A percentile compares a stretch with the other conserved stretches of the same genome.
These are phyloP conservation scores for Melocanna baccifera DNA, from an alignment of 176 grass and related monocot species.

Conservation along the genomic window DNA sequence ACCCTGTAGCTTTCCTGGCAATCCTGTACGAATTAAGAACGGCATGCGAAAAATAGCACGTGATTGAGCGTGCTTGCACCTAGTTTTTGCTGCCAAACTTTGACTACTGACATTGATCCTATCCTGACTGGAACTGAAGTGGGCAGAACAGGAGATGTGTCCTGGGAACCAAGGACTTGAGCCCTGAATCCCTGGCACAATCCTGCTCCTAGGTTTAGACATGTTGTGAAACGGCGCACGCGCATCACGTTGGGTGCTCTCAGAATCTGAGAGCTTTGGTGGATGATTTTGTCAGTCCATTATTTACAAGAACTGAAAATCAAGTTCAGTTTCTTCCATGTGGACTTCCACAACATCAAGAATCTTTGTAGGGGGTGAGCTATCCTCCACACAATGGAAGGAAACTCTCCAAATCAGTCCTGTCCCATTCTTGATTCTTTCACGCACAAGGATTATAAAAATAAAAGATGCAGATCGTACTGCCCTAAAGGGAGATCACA, in stretches of 20 bases:
- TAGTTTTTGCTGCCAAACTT: conserved; percentile 17
- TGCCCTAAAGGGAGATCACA: conserved; percentile 19
- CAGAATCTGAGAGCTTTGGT: neutral
- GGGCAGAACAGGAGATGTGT: neutral
- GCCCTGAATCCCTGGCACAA: neutral
- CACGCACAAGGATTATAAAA: neutral
- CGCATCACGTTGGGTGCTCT: neutral
- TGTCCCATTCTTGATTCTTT: conserved; percentile 22
- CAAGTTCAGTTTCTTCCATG: neutral
- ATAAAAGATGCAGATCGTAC: neutral
- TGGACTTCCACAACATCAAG: conserved; percentile 35
- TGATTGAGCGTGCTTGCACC: neutral
- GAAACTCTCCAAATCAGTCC: neutral
- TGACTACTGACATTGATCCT: neutral
- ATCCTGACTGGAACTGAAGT: neutral
- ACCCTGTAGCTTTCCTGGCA: conserved; percentile 1
- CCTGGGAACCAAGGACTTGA: neutral
- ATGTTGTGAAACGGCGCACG: neutral
- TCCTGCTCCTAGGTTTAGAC: neutral
- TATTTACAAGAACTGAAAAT: neutral
- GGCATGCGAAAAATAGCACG: neutral
- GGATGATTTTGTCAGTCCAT: conserved; percentile 24
- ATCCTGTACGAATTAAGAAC: neutral
- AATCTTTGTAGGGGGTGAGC: conserved; percentile 4
- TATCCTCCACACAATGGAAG: conserved; percentile 11